phyloP scores from a whole-genome alignment of 495 filamentous ascomycete genomes.

The Evernia prunastri region DNA sequence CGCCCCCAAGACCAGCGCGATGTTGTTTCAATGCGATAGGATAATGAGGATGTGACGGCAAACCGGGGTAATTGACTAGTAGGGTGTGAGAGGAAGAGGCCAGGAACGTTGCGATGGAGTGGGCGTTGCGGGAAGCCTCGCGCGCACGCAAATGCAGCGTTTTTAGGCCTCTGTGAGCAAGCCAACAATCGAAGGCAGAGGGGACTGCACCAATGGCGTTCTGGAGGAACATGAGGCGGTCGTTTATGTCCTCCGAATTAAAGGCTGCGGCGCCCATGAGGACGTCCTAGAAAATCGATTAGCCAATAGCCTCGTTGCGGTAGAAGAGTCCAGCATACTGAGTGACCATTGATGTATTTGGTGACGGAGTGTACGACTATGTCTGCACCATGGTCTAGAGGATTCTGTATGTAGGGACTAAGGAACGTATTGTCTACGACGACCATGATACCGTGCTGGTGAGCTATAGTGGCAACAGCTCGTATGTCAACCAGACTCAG shows the following conservation, averaged over 20 bases:
- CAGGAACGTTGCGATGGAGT: constrained; percentile 66
- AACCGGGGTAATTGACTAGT: constrained; percentile 89
- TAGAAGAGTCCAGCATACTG: constrained; percentile 35
- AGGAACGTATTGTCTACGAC: constrained; percentile 99
- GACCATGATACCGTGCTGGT: constrained; percentile 82
- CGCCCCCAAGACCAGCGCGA: constrained; percentile 88
- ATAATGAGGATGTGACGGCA: constrained; percentile 79
- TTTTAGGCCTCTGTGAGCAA: constrained; percentile 96
- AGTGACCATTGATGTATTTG: constrained; percentile 99
- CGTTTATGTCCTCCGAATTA: constrained; percentile 71
- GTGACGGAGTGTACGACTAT: constrained; percentile 99
- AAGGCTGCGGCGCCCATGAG: constrained; percentile 97
- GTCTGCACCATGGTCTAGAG: constrained; percentile 88
- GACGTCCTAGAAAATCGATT: constrained; percentile 61
- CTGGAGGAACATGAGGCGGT: constrained; percentile 81
- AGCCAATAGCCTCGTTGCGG: constrained; percentile 18
- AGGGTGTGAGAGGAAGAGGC: constrained; percentile 76
- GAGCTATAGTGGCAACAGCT: constrained; percentile 71
- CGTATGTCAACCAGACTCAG: constrained; percentile 86
- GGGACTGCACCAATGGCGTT: constrained; percentile 96
- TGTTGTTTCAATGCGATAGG: constrained; percentile 83
- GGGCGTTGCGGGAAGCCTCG: constrained; percentile 77
- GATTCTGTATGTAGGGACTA: constrained; percentile 93
- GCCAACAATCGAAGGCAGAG: constrained; percentile 94
- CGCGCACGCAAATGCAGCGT: constrained; percentile 89